Base-by-base conservation (phyloP, 139 green algal genomes). In the Helicosporidium sp. region DNA sequence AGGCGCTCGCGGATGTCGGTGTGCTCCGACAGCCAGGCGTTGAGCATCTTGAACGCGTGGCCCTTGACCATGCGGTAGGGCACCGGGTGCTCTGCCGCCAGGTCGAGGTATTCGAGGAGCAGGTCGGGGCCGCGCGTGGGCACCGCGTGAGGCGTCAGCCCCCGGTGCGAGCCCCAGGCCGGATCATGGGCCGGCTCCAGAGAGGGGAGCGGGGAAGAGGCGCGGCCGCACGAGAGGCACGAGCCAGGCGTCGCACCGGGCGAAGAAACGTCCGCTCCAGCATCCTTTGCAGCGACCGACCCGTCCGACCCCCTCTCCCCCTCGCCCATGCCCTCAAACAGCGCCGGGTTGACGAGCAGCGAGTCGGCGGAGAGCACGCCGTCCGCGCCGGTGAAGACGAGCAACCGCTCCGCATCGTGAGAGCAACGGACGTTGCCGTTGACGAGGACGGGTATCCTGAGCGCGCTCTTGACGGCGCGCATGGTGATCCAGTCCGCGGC, bases 351-450 rank as follows among this genome's bases (percentile, higher is more conserved):
- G 20, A 64, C 65, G 58, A 95, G 65, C 54, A 95, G 65, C 17
- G 67, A 65, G 49, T 91, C 76, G 20, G 85, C 85, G 1, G 59
- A 80, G 69, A 95, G 57, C 43, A 93, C 80, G 2, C 84, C 84
- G 37, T 92, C 77, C 3, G 58, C 70, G 2, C 82, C 61, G 0
- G 85, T 95, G 48, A 69, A 74, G 2, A 50, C 66, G 66, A 95
- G 66, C 51, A 70, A 78, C 8, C 31, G 47, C 5, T 70, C n/a
- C 35, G 70, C 82, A 49, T 93, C 83, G 1, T 43, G 25, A 31
- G 79, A 50, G 15, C 40, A 62, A 20, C 61, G 66, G 35, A 93
- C 75, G 64, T 93, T 86, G 54, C 84, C 84, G 59, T 94, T 94
- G 31, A 70, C 79, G 26, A 93, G 69, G 49, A 92, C 79, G 1